Base-by-base conservation (phyloP, 2,329 filamentous ascomycete genomes). In the Hortaea werneckii region DNA sequence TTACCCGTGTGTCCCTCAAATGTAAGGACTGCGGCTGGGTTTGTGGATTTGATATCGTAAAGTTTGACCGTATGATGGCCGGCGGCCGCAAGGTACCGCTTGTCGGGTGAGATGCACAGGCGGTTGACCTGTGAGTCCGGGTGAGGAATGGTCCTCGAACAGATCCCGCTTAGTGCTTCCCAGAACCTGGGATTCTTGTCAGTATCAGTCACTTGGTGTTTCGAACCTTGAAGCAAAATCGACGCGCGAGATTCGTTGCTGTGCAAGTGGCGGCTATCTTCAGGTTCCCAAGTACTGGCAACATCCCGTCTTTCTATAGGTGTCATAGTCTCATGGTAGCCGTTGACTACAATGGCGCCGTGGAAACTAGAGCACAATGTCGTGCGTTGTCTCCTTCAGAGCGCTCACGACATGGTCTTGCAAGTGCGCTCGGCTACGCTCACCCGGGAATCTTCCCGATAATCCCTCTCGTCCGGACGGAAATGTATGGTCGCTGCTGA, bases 21-120 rank as follows among this genome's bases (percentile, higher is more conserved):
- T 13, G 85, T 89, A 60, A 96, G 79, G 26, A 96, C 76, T 1
- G 92, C 85, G 54, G 90, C 92, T 2, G 92, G 89, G 59, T 96
- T 96, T n/a, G 87, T 90, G 11, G 88, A 95, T 63, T 95, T 95
- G 73, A 96, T 95, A 62, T 98, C 92, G 72, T 94, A 98, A 48
- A 98, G 85, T 70, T 96, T 96, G 62, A 98, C 87, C 43, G 85
- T 88, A 66, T 90, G 87, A 56, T 82, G 79, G 27, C 82, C 82
- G 0, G 82, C 82, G 26, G 82, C 89, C 30, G 89, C 90, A 45
- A 96, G 83, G 67, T 85, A 95, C 52, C 90, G 85, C 70, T 98
- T 98, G 72, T 98, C 92, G 52, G 92, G 92, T 9, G 92, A 95
- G 61, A 98, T 98, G 67, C 90, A 96, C 41, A 98, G 82, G 38